Conservation (phyloP, 371 early-diverging fungal species). For the Coemansia sp. region DNA sequence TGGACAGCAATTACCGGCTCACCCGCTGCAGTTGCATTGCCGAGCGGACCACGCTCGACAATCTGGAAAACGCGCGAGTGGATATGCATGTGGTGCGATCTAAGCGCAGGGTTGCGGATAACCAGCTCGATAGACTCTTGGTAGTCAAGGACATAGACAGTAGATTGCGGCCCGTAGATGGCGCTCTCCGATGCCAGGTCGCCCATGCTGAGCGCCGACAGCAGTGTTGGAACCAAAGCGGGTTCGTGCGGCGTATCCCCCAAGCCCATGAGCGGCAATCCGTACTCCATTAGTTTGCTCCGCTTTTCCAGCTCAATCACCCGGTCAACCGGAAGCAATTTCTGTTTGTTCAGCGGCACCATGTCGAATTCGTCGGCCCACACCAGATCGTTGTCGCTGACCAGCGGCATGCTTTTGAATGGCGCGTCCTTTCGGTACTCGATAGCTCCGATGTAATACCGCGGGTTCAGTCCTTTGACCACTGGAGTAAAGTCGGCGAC, state of each 20-base stretch:
- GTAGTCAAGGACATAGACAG: conserved; percentile 49
- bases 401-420: background rate
- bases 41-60: conserved; percentile 53
- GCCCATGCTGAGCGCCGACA: conserved; percentile 64
- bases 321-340: conserved; percentile 10
- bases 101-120: conserved; percentile 61
- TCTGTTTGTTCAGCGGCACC: conserved; percentile 1
- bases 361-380: conserved; percentile 54
- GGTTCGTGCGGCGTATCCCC: conserved; percentile 13
- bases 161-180: conserved; percentile 60
- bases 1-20: background rate
- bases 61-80: conserved; percentile 82
- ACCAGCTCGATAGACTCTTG: conserved; percentile 58
- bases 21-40: background rate
- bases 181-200: conserved; percentile 53
- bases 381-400: conserved; percentile 39
- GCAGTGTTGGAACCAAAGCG: conserved; percentile 49
- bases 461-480: conserved; percentile 1
- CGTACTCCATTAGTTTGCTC: conserved; percentile 45
- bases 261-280: conserved; percentile 62
- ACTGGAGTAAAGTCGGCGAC: conserved; percentile 13
- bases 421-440: conserved; percentile 1
- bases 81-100: conserved; percentile 78
- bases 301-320: conserved; percentile 1
- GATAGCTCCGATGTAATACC: conserved; percentile 7